Conservation (phyloP, 208 protist genomes). For the Leishmania arabica region DNA sequence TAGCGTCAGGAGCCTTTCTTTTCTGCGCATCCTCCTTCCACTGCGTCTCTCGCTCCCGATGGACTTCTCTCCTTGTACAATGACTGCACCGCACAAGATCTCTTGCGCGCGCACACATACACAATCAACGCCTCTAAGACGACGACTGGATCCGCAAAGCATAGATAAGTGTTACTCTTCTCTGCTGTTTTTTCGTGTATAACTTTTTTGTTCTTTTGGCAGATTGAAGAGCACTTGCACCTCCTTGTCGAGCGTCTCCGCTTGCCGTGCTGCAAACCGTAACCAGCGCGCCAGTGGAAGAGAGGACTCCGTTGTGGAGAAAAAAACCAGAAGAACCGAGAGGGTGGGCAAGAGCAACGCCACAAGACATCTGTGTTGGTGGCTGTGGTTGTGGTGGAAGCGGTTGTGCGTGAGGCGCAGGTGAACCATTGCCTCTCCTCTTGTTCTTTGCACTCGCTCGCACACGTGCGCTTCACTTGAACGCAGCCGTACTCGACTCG, state of each 20-base stretch:
- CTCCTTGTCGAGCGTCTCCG: no score
- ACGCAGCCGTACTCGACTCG: background rate
- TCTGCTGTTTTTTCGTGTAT: no score
- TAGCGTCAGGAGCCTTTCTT: background rate
- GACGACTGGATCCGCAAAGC: background rate
- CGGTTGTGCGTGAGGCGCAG: background rate
- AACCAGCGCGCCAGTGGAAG: background rate
- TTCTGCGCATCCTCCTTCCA: background rate
- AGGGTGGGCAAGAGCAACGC: background rate
- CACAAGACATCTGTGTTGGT: no score
- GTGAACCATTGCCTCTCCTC: no score
- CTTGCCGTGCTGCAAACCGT: background rate
- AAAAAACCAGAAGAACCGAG: background rate
- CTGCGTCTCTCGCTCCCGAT: background rate
- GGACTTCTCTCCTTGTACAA: background rate
- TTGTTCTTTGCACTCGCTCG: background rate
- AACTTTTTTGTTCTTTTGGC: no score
- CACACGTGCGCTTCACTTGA: background rate
- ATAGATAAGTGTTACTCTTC: background rate
- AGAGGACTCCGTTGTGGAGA: background rate
- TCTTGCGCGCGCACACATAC: background rate
- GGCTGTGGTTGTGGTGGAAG: background rate
- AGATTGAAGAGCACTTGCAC: no score
- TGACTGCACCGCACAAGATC: background rate
- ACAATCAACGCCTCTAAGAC: background rate